Percentiles rank a stretch among this genome's conserved stretches.
Conservation (phyloP, 192 early-diverging fungal species). For the Podila verticillata region DNA sequence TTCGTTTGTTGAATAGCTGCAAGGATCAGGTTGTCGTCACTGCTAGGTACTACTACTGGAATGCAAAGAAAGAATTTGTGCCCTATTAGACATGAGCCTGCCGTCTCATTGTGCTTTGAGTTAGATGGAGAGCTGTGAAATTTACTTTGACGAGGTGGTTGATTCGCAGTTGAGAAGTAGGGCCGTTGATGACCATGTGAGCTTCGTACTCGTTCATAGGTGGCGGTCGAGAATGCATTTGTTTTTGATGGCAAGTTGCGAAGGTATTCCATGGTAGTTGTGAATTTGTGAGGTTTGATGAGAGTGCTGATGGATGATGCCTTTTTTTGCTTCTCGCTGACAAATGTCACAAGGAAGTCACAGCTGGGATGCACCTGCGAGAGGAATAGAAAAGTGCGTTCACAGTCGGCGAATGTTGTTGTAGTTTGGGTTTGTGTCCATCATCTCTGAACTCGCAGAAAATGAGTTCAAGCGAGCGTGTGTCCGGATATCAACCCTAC, state of each 20-base stretch:
- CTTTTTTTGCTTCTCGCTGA: too few species aligned
- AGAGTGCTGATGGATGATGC: background rate
- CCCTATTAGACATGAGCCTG: background rate
- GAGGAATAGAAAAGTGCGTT: too few species aligned
- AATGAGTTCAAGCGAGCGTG: too few species aligned
- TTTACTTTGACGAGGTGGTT: background rate
- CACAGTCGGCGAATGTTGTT: too few species aligned
- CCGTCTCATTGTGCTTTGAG: background rate
- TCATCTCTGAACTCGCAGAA: too few species aligned
- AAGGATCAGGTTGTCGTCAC: constrained; percentile 1
- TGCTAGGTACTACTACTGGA: background rate
- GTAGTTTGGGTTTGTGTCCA: too few species aligned
- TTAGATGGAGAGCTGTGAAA: background rate
- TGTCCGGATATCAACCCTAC: too few species aligned
- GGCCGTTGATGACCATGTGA: background rate
- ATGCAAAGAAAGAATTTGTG: background rate
- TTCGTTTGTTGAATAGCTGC: background rate
- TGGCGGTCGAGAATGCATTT: constrained; percentile 3
- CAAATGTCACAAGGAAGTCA: too few species aligned
- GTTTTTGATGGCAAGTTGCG: constrained; percentile 3
- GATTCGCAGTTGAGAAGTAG: background rate
- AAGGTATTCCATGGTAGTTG: background rate
- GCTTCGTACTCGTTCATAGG: background rate
- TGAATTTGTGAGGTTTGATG: background rate
- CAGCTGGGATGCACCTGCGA: too few species aligned